phyloP scores from a whole-genome alignment of 768 basidiomycete genomes.

The Leccinellum rugosiceps region DNA sequence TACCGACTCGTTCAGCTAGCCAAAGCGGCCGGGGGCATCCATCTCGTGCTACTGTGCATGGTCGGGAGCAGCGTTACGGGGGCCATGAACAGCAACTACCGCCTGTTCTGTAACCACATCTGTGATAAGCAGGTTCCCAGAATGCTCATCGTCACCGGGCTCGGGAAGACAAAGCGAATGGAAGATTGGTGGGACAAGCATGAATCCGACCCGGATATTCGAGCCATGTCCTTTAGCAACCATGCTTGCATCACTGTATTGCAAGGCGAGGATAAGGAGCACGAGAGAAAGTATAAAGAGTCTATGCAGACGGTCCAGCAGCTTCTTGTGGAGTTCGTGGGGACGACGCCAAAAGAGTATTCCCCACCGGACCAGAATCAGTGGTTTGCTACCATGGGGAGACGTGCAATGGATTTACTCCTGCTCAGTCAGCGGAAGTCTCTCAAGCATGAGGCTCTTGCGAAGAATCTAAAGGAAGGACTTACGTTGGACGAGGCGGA shows the following conservation, averaged over 20 bases:
- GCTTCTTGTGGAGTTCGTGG: slow-evolving; percentile 15
- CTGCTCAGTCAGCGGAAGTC: slow-evolving; percentile 2
- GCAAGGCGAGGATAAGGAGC: slow-evolving; percentile 17
- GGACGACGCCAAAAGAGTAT: slow-evolving; percentile 2
- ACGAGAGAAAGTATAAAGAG: slow-evolving; percentile 13
- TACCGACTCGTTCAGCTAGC: slow-evolving; percentile 28
- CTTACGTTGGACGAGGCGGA: slow-evolving; percentile 2
- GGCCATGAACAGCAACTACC: slow-evolving; percentile 35
- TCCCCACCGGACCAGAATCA: slow-evolving; percentile 3
- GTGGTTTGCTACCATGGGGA: slow-evolving; percentile 21
- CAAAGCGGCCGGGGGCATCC: slow-evolving; percentile 30
- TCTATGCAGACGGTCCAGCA: slow-evolving; percentile 12
- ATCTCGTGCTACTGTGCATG: slow-evolving; percentile 40
- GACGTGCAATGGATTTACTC: slow-evolving; percentile 13
- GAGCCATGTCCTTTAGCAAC: slow-evolving; percentile 4
- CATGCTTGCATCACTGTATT: slow-evolving; percentile 33
- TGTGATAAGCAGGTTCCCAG: slow-evolving; percentile 36
- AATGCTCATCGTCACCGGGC: slow-evolving; percentile 37
- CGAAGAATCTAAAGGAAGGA: slow-evolving; percentile 12
- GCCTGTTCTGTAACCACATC: slow-evolving; percentile 35
- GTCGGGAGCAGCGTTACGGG: slow-evolving; percentile 35
- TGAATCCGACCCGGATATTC: slow-evolving; percentile 4
- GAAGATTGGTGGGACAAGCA: slow-evolving; percentile 35
- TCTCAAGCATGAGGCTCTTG: slow-evolving; percentile 11
- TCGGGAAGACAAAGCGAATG: slow-evolving; percentile 33